A percentile compares a stretch with the other conserved stretches of the same genome.
Evolutionary conservation across 805 yeast species (phyloP).

Genomic region (Kodamaea fukazawae): DNA sequence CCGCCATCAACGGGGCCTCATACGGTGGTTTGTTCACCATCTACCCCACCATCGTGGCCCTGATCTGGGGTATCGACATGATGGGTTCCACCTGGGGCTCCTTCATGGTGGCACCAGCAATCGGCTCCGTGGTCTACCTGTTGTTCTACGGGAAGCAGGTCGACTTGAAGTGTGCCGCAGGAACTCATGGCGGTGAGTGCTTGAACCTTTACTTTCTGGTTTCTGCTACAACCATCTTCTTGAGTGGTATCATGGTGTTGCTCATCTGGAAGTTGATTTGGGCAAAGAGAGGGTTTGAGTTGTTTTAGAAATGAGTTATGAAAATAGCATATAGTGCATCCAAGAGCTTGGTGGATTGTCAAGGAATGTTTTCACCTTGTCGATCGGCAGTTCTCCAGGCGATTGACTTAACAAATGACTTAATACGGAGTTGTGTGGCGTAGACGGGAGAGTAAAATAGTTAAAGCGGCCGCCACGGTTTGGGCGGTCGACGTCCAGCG

Average conservation of each 20-base stretch:
- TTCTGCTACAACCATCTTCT: conserved; percentile 23
- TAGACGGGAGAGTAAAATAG: too few relatives aligned
- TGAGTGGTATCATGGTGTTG: conserved; percentile 24
- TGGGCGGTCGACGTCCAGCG: too few relatives aligned
- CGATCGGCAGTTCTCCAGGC: too few relatives aligned
- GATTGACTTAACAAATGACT: too few relatives aligned
- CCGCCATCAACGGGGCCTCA: conserved; percentile 60
- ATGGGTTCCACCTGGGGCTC: conserved; percentile 94
- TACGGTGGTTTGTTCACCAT: conserved; percentile 87
- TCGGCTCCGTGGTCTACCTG: conserved; percentile 71
- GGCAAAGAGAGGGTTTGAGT: conserved; percentile 27
- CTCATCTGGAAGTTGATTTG: conserved; percentile 31
- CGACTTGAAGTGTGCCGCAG: conserved; percentile 40
- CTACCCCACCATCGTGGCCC: conserved; percentile 79
- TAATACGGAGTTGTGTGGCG: too few relatives aligned
- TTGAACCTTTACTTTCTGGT: conserved; percentile 27
- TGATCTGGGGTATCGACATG: conserved; percentile 83
- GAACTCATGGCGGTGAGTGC: conserved; percentile 16
- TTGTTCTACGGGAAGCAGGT: conserved; percentile 63
- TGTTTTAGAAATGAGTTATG: conserved; percentile 16
- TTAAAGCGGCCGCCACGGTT: too few relatives aligned
- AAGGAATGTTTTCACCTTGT: too few relatives aligned
- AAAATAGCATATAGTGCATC: neutral
- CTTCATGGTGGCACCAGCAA: conserved; percentile 84
- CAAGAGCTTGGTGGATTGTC: too few relatives aligned